These are phyloP conservation scores for Solanum habrochaites DNA, from an alignment of 257 asterid species.

Conservation along the genomic window DNA sequence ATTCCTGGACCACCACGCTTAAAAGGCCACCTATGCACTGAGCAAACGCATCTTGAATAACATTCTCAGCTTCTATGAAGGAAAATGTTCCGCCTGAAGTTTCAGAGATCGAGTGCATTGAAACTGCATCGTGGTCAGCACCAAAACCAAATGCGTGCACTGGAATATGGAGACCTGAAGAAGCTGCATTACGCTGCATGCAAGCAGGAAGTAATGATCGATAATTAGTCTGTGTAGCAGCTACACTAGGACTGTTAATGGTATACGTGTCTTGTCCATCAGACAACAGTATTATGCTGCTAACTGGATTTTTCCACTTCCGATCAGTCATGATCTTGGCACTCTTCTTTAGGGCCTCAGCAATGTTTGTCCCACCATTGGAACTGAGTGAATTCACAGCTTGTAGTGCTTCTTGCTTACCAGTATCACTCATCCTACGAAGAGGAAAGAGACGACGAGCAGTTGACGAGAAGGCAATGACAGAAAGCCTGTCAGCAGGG, in stretches of 20 bases:
- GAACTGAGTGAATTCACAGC: conserved; percentile 74
- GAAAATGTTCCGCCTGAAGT: conserved; percentile 93
- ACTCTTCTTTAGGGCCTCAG: conserved; percentile 62
- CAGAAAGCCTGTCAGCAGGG: conserved; percentile 79
- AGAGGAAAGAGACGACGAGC: conserved; percentile 87
- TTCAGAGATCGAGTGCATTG: conserved; percentile 78
- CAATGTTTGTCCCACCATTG: conserved; percentile 83
- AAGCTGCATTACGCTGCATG: conserved; percentile 28
- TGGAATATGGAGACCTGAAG: conserved; percentile 36
- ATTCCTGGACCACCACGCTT: conserved; percentile 72
- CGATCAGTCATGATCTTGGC: conserved; percentile 72
- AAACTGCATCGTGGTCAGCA: conserved; percentile 67
- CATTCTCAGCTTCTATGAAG: conserved; percentile 67
- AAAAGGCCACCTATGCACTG: conserved; percentile 94
- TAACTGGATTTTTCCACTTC: conserved; percentile 53
- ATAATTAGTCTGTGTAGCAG: conserved; percentile 3
- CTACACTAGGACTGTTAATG: conserved; percentile 5
- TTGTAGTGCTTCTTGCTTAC: conserved; percentile 61
- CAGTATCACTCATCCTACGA: conserved; percentile 54
- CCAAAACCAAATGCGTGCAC: conserved; percentile 92
- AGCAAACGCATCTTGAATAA: conserved; percentile 95
- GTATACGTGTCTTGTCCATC: conserved; percentile 90
- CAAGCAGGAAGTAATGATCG: conserved; percentile 45
- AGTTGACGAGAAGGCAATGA: conserved; percentile 73
- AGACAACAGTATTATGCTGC: conserved; percentile 66